These are phyloP conservation scores for Nicotiana otophora DNA, from an alignment of 257 asterid species.

Conservation along the genomic window DNA sequence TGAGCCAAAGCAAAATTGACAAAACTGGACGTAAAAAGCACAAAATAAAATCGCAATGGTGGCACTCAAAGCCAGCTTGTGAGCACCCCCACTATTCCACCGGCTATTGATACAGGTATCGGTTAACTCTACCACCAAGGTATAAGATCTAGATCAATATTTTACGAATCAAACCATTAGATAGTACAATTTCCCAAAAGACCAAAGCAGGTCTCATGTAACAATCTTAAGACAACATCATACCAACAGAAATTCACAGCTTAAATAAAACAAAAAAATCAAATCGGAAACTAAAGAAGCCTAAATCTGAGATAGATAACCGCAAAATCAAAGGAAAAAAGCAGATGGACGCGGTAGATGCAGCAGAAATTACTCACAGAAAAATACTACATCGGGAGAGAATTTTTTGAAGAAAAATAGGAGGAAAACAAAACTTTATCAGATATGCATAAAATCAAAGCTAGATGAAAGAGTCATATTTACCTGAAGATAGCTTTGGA, in stretches of 20 bases:
- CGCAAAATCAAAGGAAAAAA: too few relatives aligned
- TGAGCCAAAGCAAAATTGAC: too few relatives aligned
- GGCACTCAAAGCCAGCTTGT: too few relatives aligned
- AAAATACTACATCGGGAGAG: too few relatives aligned
- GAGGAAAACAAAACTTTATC: too few relatives aligned
- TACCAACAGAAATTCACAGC: neutral
- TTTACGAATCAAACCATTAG: neutral
- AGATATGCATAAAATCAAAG: too few relatives aligned
- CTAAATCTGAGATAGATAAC: neutral
- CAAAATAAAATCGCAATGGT: too few relatives aligned
- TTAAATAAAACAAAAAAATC: neutral
- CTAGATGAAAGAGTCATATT: neutral
- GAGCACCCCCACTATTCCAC: too few relatives aligned
- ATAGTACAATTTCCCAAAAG: neutral
- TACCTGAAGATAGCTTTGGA: neutral
- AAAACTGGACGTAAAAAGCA: too few relatives aligned
- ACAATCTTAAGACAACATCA: neutral
- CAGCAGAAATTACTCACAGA: too few relatives aligned
- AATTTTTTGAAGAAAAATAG: too few relatives aligned
- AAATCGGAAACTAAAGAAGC: neutral
- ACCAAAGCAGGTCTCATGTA: neutral
- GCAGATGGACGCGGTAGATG: too few relatives aligned
- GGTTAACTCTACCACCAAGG: neutral
- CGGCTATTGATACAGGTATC: neutral
- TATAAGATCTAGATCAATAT: constrained; percentile 3